Evolutionary conservation across 352 stramenopile genomes (phyloP).

Genomic region (Pythium dissimile): DNA sequence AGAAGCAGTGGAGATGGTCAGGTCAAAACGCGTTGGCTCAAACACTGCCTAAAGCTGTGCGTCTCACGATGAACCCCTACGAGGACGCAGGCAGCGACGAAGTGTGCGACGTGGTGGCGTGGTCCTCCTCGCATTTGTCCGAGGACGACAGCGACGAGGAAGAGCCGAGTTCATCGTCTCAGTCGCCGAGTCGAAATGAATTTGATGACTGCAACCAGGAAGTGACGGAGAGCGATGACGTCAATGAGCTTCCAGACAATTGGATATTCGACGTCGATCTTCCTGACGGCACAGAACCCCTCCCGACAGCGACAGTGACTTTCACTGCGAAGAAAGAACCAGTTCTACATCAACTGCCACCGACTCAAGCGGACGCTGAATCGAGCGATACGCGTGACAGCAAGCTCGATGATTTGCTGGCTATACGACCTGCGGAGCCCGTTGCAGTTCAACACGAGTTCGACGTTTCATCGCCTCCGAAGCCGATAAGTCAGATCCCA

Average conservation of each 20-base stretch:
- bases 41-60: too few species aligned
- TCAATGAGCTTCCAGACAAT: not conserved
- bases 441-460: not conserved
- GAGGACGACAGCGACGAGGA: constrained; percentile 24
- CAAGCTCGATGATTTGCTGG: too few species aligned
- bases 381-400: too few species aligned
- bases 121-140: constrained; percentile 16
- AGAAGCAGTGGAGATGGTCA: too few species aligned
- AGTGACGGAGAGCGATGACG: not conserved
- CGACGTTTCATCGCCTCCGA: not conserved
- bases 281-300: constrained; percentile 1
- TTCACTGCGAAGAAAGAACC: too few species aligned
- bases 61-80: not conserved
- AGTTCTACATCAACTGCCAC: too few species aligned
- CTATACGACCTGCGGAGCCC: too few species aligned
- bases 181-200: constrained; percentile 13
- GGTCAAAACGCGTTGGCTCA: too few species aligned
- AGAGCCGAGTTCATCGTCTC: constrained; percentile 4
- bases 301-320: not conserved
- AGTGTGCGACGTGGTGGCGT: constrained; percentile 7
- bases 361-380: too few species aligned
- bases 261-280: constrained; percentile 15
- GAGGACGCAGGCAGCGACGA: not conserved
- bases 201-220: not conserved
- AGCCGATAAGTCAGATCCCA: constrained; percentile 5